Base-by-base conservation (phyloP, 2,329 filamentous ascomycete genomes). In the Bipolaris gigantea region DNA sequence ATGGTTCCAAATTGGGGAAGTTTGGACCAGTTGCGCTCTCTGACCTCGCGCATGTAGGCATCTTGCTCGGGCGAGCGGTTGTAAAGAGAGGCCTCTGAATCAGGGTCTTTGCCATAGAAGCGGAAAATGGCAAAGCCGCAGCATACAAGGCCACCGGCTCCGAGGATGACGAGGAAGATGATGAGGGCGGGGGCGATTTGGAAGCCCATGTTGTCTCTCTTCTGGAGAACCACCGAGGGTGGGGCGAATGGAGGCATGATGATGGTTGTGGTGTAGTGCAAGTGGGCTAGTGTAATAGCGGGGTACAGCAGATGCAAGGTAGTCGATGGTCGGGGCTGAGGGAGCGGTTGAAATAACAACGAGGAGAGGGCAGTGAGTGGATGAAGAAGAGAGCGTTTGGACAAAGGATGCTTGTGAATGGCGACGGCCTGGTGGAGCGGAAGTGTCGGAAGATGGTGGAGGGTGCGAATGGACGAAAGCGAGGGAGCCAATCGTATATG, bases 1-100 rank as follows among this genome's bases (percentile, higher is more conserved):
- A 47, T 47, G 11, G 44, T 13, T 9, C 49, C 46, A 9, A 57
- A 30, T 32, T 35, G 49, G 2, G 58, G 57, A 10, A 67, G 40
- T 19, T 50, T 63, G 47, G 50, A 51, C 58, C 66, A 56, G 40
- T 61, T 66, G 46, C 69, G 53, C 25, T 64, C 63, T 25, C 70
- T 49, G 4, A 72, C 67, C 43, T 72, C 64, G 13, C 64, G 47
- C 70, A 73, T 73, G 15, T 73, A 73, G n/a, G 62, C 60, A n/a
- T 67, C 63, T 45, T 73, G 70, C 27, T 65, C 66, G 15, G 60
- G 57, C 2, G 59, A 54, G 19, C 67, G 55, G 3, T 55, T 47
- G 43, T 43, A 50, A 25, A 39, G 55, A 5, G 18, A 30, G 1
- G 61, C 47, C 4, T 57, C 53, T 10, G 10, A 30, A 30, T 55